Evolutionary conservation across 2,329 filamentous ascomycete species (phyloP), one percentile per base, ranked within the genome.

Genomic region (Cladophialophora chaetospira): DNA sequence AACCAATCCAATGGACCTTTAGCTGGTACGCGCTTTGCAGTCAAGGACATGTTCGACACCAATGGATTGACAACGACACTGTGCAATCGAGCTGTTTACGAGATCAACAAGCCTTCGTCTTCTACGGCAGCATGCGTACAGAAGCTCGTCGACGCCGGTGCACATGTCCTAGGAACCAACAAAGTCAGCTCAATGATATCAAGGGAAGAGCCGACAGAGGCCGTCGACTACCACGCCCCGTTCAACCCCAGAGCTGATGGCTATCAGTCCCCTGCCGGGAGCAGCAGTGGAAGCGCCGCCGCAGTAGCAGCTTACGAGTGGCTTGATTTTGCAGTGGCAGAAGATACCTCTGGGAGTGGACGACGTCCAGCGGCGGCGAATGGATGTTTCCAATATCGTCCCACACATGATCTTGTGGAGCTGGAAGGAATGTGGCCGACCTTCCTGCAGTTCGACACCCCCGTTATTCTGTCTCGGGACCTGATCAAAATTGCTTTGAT

Each of bases 221-320:
- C 51, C 43, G 63, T 75, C 3, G 74, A 76, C 28, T 73, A 67
- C 50, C 67, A 69, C 2, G 63, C 60, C 17, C 73, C 75, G 1
- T 74, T 67, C 49, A 77, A 77, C 53, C 67, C 73, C 3, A 65
- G 75, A 29, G 80, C 73, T 0, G 81, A 83, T 62, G 74, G 74
- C 0, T 80, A 79, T 35, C 74, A 76, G 53, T 72, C 74, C 0
- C 59, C 73, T 0, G 66, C 61, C 0, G 71, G 72, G 1, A 73
- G 69, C 17, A 73, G 72, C 3, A 67, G 70, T 21, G 78, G 78
- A 5, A 72, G 72, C 35, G 75, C 62, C 0, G 70, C 70, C 6
- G 71, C 71, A 1, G 47, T 76, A 5, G 69, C 71, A 10, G 69
- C 70, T 0, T 79, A 79, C 55, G 63, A 70, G 3, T 80, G 77